A percentile compares a stretch with the other conserved stretches of the same genome.
Conservation (phyloP, 148 eudicot genomes). For the Arctostaphylos glauca region DNA sequence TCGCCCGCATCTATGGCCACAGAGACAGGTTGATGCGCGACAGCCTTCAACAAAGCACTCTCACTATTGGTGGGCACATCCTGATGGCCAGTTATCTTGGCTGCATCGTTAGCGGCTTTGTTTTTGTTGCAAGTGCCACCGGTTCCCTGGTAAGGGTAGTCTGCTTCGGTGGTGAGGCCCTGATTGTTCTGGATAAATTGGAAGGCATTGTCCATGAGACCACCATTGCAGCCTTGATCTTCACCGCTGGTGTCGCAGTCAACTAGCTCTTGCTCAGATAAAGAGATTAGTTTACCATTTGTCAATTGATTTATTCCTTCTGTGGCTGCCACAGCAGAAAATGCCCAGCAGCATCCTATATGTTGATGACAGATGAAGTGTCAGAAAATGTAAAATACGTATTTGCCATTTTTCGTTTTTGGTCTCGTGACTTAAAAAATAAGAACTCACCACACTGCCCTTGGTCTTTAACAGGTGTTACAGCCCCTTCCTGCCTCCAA, state of each 20-base stretch:
- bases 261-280: too few relatives aligned
- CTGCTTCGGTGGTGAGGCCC: not conserved
- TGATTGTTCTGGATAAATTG: too few relatives aligned
- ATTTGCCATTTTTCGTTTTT: not conserved
- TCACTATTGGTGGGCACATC: not conserved
- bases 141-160: not conserved
- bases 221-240: too few relatives aligned
- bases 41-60: not conserved
- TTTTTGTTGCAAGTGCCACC: not conserved
- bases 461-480: slow-evolving; percentile 17
- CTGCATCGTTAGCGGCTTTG: not conserved
- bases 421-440: not conserved
- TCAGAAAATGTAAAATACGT: not conserved
- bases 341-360: not conserved
- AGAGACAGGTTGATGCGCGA: not conserved
- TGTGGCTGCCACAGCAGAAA: not conserved
- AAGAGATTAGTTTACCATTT: too few relatives aligned
- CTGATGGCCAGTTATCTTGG: not conserved
- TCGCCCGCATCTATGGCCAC: not conserved
- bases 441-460: slow-evolving; percentile 13
- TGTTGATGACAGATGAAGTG: not conserved
- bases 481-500: slow-evolving; percentile 12
- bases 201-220: too few relatives aligned
- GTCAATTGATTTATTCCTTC: too few relatives aligned
- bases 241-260: too few relatives aligned